Evolutionary conservation across 2,329 filamentous ascomycete genomes (phyloP), one percentile per base, ranked within the genome.

Genomic region (Zymoseptoria ardabiliae): DNA sequence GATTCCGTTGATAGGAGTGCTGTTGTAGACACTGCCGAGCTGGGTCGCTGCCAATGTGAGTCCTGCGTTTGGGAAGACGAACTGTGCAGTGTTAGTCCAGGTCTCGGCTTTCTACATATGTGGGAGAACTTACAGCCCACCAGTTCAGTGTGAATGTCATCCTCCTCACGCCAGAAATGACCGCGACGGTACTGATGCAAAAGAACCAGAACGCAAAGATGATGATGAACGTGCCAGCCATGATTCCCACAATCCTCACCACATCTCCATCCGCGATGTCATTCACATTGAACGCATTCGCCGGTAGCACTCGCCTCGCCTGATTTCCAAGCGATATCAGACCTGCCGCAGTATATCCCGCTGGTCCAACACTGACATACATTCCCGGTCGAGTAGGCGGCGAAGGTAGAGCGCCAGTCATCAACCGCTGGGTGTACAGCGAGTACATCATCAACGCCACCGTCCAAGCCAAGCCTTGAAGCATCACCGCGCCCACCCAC

Each of bases 21-120:
- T 86, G 0, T 76, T 71, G 10, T 85, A 73, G 0, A 73, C 77
- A n/a, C 77, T 76, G 2, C 81, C 85, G 52, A 86, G 74, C 13
- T 81, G 76, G 49, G 87, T 83, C 3, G 80, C 80, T 0, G 83
- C 81, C 48, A 87, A 75, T 1, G 82, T 83, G 55, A 87, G 81
- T 0, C 85, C 85, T 1, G 81, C 83, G 60, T 87, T 87, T 5
- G 85, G 85, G 66, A 87, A 88, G 35, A 88, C 80, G 70, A 86
- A 85, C 5, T 64, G 20, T 5, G 10, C 11, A 17, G 7, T 17
- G 55, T 57, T 30, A 57, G 55, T 25, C 19, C 2, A 17, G 20
- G 35, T n/a, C 20, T 45, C 51, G n/a, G 53, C 19, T 17, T 7
- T 19, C 5, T 13, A n/a, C n/a, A 11, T 41, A 49, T 8, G 28